Conservation (phyloP, 208 protist genomes). For the Blastocrithidia nonstop region DNA sequence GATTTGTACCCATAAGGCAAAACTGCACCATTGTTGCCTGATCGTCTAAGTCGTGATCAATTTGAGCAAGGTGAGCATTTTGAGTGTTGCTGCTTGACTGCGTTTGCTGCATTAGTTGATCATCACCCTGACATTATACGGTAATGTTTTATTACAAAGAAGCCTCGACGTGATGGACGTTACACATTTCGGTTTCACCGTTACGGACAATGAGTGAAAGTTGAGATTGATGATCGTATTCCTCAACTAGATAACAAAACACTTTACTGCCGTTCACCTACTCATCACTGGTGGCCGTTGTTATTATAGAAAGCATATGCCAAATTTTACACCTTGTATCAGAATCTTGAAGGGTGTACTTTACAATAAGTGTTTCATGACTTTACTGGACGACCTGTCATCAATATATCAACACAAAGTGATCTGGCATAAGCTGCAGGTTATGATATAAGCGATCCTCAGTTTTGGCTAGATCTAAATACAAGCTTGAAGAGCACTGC, state of each 20-base stretch:
- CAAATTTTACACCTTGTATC: slow-evolving; percentile 74
- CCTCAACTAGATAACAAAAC: slow-evolving; percentile 31
- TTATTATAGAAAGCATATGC: slow-evolving; percentile 86
- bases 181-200: slow-evolving; percentile 80
- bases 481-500: slow-evolving; percentile 16
- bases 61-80: slow-evolving; percentile 72
- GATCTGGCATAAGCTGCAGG: slow-evolving; percentile 40
- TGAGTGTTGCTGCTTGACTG: slow-evolving; percentile 69
- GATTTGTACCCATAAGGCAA: slow-evolving; percentile 49
- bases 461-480: slow-evolving; percentile 44
- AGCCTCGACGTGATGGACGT: slow-evolving; percentile 51
- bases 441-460: slow-evolving; percentile 34
- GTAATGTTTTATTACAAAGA: slow-evolving; percentile 68
- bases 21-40: slow-evolving; percentile 33
- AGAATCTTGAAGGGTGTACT: slow-evolving; percentile 58
- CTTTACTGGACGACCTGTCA: slow-evolving; percentile 59
- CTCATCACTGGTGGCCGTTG: slow-evolving; percentile 66
- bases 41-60: slow-evolving; percentile 38
- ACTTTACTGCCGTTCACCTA: slow-evolving; percentile 52
- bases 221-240: slow-evolving; percentile 69
- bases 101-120: slow-evolving; percentile 31
- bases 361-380: slow-evolving; percentile 62
- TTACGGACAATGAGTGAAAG: slow-evolving; percentile 43
- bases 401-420: slow-evolving; percentile 42
- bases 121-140: slow-evolving; percentile 52